Base-by-base conservation (phyloP, 2,329 filamentous ascomycete species). In the Biscogniauxia marginata region DNA sequence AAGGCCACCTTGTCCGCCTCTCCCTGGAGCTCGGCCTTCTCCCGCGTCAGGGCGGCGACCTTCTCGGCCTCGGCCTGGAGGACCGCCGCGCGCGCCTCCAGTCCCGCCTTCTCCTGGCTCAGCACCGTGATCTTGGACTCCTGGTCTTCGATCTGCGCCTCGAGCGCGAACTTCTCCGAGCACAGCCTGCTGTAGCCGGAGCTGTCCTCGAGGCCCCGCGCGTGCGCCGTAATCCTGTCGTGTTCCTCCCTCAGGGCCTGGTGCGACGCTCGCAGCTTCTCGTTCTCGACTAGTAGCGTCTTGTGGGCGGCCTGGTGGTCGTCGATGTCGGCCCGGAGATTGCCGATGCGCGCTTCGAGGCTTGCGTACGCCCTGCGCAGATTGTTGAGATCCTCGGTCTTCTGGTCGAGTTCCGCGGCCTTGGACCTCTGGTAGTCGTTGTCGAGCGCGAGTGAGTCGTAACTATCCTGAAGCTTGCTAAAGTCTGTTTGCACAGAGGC, bases 321-420 rank as follows among this genome's bases (percentile, higher is more conserved):
- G 49, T 65, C 61, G 46, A 71, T 50, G 48, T 67, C 66, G 7
- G 66, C 62, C 53, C 68, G 63, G 18, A 70, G 61, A 22, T 30
- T 51, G 49, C 65, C 63, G 50, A 64, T 57, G 25, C 52, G 58
- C 24, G 61, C 64, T 16, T 68, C 67, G 16, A 70, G 64, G 30
- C 58, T 61, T 11, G 61, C 59, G 47, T 67, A 63, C 45, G 67
- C 67, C 19, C 56, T 57, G n/a, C 56, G 59, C 3, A 71, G 66
- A 52, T 61, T 61, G 39, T 65, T 63, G 7, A 69, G 63, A n/a
- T 67, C 66, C 3, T 58, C 61, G 18, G 54, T 57, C 43, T 67
- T 56, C 55, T 60, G 62, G 18, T 56, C 57, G 52, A 69, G 56
- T 18, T 67, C 66, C 19, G 60, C 61, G 18, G 64, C 56, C 34